Evolutionary conservation across 1,139 yeast genomes (phyloP).

Genomic region (Meyerozyma carpophila): DNA sequence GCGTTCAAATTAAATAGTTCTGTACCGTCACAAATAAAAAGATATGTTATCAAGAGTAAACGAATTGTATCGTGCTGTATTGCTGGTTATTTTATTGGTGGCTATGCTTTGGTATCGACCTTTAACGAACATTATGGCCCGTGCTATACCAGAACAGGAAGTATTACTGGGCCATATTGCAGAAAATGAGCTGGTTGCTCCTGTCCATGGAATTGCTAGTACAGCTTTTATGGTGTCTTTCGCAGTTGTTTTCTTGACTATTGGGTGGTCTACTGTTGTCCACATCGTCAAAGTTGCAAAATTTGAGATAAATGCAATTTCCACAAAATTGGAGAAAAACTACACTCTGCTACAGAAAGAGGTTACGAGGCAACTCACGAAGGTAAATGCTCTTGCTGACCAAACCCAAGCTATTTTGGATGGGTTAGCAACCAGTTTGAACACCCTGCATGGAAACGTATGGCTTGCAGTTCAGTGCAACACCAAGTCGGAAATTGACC

Average conservation of each 20-base stretch:
- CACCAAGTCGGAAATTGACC: not conserved
- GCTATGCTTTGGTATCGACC: not conserved
- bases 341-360: not conserved
- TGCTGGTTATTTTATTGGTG: not conserved
- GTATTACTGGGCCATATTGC: too few relatives aligned
- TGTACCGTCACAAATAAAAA: not conserved
- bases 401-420: not conserved
- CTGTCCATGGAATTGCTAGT: too few relatives aligned
- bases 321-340: not conserved
- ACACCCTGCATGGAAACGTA: not conserved
- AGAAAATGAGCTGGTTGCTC: too few relatives aligned
- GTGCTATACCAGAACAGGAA: too few relatives aligned
- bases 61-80: not conserved
- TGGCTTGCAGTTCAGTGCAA: conserved; percentile 7
- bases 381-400: not conserved
- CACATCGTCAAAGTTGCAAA: not conserved
- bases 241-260: not conserved
- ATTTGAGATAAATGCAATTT: not conserved
- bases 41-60: not conserved
- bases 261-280: not conserved
- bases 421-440: not conserved
- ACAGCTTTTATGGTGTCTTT: not conserved
- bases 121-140: not conserved
- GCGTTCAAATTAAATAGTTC: not conserved
- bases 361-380: not conserved